phyloP scores from a whole-genome alignment of 139 green algal genomes.

The Tetradesmus lagerheimii region DNA sequence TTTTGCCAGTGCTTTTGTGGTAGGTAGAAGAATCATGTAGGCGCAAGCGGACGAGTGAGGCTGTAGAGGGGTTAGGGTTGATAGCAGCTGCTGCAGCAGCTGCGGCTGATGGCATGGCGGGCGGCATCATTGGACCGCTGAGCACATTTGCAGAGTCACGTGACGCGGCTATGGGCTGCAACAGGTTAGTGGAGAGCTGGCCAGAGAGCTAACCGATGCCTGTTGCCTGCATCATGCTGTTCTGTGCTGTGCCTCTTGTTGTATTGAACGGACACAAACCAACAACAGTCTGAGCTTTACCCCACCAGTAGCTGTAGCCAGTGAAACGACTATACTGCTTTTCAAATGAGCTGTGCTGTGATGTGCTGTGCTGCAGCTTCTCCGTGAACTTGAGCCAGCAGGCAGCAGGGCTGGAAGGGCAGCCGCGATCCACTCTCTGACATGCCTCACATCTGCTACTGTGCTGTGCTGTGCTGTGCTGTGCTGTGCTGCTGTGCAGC shows the following conservation, averaged over 20 bases:
- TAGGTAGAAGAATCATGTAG: too few species aligned
- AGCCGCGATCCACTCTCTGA: not conserved
- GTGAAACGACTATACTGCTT: too few species aligned
- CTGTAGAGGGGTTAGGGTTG: not conserved
- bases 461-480: slow-evolving; percentile 15
- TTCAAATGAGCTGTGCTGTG: too few species aligned
- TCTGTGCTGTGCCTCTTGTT: too few species aligned
- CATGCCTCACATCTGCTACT: too few species aligned
- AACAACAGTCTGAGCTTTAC: too few species aligned
- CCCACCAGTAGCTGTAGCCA: too few species aligned
- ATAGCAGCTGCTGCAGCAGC: slow-evolving; percentile 8
- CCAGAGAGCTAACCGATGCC: too few species aligned
- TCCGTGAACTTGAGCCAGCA: not conserved
- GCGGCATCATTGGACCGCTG: not conserved
- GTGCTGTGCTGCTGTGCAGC: slow-evolving; percentile 9
- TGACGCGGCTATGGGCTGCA: not conserved
- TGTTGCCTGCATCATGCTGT: too few species aligned
- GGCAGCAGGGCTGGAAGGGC: not conserved
- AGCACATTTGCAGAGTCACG: not conserved
- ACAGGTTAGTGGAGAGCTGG: slow-evolving; percentile 2
- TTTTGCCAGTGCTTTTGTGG: too few species aligned
- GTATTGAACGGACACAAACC: too few species aligned
- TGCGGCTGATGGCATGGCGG: not conserved
- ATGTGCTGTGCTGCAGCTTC: too few species aligned
- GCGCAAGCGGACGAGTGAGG: not conserved